These are phyloP conservation scores for Datisca glomerata DNA, from an alignment of 306 rosid species.

Conservation along the genomic window DNA sequence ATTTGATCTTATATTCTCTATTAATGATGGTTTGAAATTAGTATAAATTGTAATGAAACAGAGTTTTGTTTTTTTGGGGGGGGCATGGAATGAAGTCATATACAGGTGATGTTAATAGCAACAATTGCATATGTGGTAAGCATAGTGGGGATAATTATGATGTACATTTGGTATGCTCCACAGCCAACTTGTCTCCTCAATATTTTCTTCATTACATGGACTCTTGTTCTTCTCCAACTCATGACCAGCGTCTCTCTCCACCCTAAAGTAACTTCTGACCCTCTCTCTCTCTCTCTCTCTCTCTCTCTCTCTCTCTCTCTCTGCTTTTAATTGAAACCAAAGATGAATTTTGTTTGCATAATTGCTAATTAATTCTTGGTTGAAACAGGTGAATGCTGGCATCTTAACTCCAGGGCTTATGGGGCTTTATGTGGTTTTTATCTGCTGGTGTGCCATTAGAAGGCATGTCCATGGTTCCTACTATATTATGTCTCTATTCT, in stretches of 20 bases:
- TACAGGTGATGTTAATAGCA: conserved; percentile 64
- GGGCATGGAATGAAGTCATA: conserved; percentile 44
- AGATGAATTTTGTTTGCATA: neutral
- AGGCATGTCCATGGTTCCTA: conserved; percentile 42
- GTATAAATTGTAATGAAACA: neutral
- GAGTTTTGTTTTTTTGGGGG: no score
- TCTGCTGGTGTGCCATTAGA: conserved; percentile 97
- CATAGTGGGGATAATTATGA: conserved; percentile 60
- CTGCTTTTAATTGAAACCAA: no score
- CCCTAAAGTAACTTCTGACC: conserved; percentile 49
- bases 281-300: neutral
- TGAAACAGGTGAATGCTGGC: conserved; percentile 68
- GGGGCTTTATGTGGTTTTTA: conserved; percentile 93
- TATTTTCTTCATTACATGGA: conserved; percentile 87
- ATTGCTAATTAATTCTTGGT: no score
- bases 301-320: neutral
- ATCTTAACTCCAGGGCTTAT: conserved; percentile 81
- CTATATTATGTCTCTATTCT: neutral
- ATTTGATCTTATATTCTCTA: neutral
- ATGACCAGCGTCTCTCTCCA: conserved; percentile 89
- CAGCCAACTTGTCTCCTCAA: conserved; percentile 80
- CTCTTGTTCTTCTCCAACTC: conserved; percentile 74
- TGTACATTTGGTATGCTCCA: conserved; percentile 93
- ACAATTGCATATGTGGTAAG: conserved; percentile 54
- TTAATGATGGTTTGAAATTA: neutral